These are phyloP conservation scores for Rhodofomes roseus DNA, from an alignment of 1,284 basidiomycete species.

Conservation along the genomic window DNA sequence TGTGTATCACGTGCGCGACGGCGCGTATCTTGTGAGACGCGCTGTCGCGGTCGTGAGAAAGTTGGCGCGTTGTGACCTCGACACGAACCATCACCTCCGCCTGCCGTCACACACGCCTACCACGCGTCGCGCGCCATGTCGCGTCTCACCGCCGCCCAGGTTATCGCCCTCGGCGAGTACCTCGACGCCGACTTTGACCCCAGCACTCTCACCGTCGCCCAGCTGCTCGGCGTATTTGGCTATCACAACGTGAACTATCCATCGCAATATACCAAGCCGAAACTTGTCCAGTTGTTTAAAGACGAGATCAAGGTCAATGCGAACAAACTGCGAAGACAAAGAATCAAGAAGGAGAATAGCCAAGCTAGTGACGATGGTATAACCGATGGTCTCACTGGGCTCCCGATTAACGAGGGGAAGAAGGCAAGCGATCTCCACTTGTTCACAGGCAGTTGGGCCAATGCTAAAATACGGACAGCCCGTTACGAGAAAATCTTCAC, in stretches of 20 bases:
- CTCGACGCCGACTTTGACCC: constrained; percentile 86
- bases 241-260: constrained; percentile 81
- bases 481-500: constrained; percentile 33
- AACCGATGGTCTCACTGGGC: constrained; percentile 71
- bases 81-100: constrained; percentile 19
- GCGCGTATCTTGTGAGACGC: background rate
- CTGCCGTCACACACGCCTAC: constrained; percentile 20
- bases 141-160: constrained; percentile 64
- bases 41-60: constrained; percentile 18
- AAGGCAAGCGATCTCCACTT: constrained; percentile 35
- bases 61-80: constrained; percentile 19
- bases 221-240: constrained; percentile 78
- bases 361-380: constrained; percentile 78
- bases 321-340: constrained; percentile 61
- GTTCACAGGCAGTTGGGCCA: background rate
- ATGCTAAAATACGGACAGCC: constrained; percentile 10
- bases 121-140: constrained; percentile 48
- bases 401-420: constrained; percentile 44
- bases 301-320: constrained; percentile 67
- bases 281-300: constrained; percentile 80
- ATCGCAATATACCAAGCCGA: constrained; percentile 80
- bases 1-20: background rate
- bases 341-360: constrained; percentile 62
- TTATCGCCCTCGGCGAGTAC: constrained; percentile 75
- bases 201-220: constrained; percentile 70